Conservation (phyloP, 495 filamentous ascomycete species). For the Penicillium salamii region DNA sequence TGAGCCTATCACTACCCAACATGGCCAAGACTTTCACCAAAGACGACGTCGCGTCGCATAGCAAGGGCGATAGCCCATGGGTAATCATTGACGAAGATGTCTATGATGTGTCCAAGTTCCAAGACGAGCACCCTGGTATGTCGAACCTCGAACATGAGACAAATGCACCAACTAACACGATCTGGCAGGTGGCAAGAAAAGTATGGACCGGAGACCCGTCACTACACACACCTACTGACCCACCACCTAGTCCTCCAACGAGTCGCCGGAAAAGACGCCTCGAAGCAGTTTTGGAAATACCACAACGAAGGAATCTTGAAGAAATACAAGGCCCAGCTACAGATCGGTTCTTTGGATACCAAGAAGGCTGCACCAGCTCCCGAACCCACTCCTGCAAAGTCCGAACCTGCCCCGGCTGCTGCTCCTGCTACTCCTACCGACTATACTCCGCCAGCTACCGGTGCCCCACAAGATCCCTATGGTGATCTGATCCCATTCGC, state of each 20-base stretch:
- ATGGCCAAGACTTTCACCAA: constrained; percentile 89
- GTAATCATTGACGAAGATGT: constrained; percentile 94
- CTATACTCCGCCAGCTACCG: constrained; percentile 38
- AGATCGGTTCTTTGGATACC: constrained; percentile 85
- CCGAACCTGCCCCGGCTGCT: constrained; percentile 52
- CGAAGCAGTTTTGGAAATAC: constrained; percentile 99
- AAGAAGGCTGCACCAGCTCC: constrained; percentile 63
- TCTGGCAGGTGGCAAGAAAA: constrained; percentile 85
- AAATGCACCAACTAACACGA: constrained; percentile 20
- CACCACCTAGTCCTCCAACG: constrained; percentile 67
- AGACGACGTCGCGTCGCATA: constrained; percentile 85
- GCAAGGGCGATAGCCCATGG: constrained; percentile 80
- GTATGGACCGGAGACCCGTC: constrained; percentile 38
- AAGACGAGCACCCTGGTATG: constrained; percentile 86
- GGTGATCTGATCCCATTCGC: constrained; percentile 87
- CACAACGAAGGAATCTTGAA: constrained; percentile 93
- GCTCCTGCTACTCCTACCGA: constrained; percentile 23
- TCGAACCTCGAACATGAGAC: neutral
- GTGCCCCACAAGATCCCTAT: constrained; percentile 73
- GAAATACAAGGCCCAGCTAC: constrained; percentile 86
- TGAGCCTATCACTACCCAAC: too few relatives aligned
- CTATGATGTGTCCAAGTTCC: constrained; percentile 92
- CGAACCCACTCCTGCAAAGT: constrained; percentile 48
- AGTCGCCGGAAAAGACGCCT: constrained; percentile 94
- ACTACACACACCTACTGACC: constrained; percentile 23